phyloP scores from a whole-genome alignment of 352 stramenopile genomes.

The Pythium brassicae region DNA sequence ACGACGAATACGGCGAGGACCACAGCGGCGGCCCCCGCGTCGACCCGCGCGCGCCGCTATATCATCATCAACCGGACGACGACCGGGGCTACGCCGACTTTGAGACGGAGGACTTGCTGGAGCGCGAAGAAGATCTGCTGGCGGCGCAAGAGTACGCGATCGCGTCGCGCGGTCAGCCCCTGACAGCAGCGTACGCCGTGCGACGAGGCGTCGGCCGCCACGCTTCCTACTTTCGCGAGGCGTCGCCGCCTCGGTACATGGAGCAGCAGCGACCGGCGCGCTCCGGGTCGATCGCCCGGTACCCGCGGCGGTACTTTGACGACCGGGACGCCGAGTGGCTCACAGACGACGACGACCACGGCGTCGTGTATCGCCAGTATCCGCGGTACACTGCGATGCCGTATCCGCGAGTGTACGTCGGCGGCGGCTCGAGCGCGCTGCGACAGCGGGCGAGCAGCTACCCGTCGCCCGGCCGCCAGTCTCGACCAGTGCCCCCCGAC shows the following conservation, averaged over 20 bases:
- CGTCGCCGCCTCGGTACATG: conserved; percentile 3
- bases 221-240: neutral
- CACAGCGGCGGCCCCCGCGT: neutral
- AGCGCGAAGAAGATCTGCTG: conserved; percentile 11
- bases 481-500: neutral
- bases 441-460: conserved; percentile 6
- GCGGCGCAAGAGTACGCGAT: conserved; percentile 7
- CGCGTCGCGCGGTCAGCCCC: conserved; percentile 1
- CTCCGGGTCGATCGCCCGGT: neutral
- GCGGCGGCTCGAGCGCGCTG: neutral
- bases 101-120: conserved; percentile 10
- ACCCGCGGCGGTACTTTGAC: conserved; percentile 6
- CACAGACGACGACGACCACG: conserved; percentile 9
- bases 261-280: conserved; percentile 3
- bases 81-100: conserved; percentile 1
- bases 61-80: neutral
- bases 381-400: conserved; percentile 1
- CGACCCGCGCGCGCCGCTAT: neutral
- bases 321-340: conserved; percentile 10
- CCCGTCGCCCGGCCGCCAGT: neutral
- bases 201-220: neutral
- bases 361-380: conserved; percentile 11
- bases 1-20: neutral
- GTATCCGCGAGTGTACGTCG: conserved; percentile 5
- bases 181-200: neutral